phyloP scores from a whole-genome alignment of 495 filamentous ascomycete species.

The Parachaetomium inaequale region DNA sequence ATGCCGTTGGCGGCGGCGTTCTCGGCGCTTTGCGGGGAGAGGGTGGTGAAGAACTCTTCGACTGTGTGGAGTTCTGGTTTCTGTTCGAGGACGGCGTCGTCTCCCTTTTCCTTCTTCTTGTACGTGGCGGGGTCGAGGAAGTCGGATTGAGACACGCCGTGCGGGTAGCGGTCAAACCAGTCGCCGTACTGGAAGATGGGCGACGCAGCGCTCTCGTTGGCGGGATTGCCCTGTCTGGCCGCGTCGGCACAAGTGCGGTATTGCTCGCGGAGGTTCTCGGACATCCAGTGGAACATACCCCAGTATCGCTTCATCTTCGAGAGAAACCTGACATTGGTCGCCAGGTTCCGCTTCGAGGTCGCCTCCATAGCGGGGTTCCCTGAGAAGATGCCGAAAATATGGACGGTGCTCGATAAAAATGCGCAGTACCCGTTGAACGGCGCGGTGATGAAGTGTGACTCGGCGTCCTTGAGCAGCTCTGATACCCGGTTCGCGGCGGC shows the following conservation, averaged over 20 bases:
- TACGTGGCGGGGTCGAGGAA: slow-evolving; percentile 73
- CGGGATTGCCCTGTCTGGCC: slow-evolving; percentile 50
- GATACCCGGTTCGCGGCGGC: slow-evolving; percentile 91
- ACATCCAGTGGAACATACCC: slow-evolving; percentile 97
- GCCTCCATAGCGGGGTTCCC: slow-evolving; percentile 67
- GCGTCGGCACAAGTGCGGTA: slow-evolving; percentile 84
- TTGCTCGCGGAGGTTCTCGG: slow-evolving; percentile 85
- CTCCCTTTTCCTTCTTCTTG: slow-evolving; percentile 66
- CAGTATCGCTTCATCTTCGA: slow-evolving; percentile 94
- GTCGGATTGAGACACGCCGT: slow-evolving; percentile 78
- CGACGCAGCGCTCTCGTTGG: slow-evolving; percentile 51
- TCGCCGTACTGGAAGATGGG: slow-evolving; percentile 94
- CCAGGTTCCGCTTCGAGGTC: slow-evolving; percentile 79
- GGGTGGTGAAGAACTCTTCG: slow-evolving; percentile 87
- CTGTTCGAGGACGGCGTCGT: slow-evolving; percentile 78
- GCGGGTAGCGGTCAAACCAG: slow-evolving; percentile 95
- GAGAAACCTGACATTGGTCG: slow-evolving; percentile 83
- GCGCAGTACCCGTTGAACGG: slow-evolving; percentile 95
- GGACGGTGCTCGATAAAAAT: slow-evolving; percentile 86
- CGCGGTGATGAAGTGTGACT: slow-evolving; percentile 75
- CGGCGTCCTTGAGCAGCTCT: slow-evolving; percentile 71
- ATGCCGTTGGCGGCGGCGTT: slow-evolving; percentile 15
- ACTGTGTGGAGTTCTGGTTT: slow-evolving; percentile 87
- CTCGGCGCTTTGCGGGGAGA: slow-evolving; percentile 58
- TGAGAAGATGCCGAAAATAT: slow-evolving; percentile 88